Evolutionary conservation across 2,329 filamentous ascomycete genomes (phyloP).

Genomic region (Geosmithia morbida): DNA sequence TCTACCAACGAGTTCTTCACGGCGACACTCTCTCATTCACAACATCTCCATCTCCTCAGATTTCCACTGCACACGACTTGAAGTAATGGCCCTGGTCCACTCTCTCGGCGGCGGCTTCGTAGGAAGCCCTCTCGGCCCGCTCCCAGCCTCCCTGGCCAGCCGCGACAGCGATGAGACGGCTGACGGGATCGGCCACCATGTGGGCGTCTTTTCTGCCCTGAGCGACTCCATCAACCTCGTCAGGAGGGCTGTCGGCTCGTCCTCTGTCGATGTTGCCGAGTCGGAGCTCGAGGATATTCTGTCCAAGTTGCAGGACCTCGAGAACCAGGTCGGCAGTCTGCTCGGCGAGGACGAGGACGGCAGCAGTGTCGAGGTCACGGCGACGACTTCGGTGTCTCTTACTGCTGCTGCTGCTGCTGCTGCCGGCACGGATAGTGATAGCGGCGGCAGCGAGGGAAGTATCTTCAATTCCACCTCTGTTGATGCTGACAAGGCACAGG

Average conservation of each 20-base stretch:
- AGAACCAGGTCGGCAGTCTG: not conserved
- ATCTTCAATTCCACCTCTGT: too few relatives aligned
- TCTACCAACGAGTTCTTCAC: too few relatives aligned
- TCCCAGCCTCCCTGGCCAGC: not conserved
- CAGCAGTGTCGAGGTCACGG: not conserved
- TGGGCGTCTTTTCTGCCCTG: not conserved
- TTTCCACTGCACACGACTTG: too few relatives aligned
- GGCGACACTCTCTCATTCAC: too few relatives aligned
- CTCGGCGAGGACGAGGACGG: not conserved
- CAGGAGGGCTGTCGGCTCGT: not conserved
- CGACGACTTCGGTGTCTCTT: not conserved
- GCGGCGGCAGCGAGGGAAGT: too few relatives aligned
- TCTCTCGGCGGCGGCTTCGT: not conserved
- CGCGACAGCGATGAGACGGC: not conserved
- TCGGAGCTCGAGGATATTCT: constrained; percentile 1
- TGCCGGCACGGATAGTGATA: not conserved
- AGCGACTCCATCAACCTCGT: not conserved
- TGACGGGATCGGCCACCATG: not conserved
- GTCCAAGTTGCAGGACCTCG: constrained; percentile 1
- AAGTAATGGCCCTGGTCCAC: not conserved
- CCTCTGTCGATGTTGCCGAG: not conserved
- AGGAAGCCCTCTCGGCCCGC: not conserved
- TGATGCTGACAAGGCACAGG: too few relatives aligned
- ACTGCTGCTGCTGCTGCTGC: not conserved
- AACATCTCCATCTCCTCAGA: too few relatives aligned